A percentile compares a stretch with the other conserved stretches of the same genome.
Evolutionary conservation across 1,139 yeast species (phyloP).

Genomic region (Pichia sp.): DNA sequence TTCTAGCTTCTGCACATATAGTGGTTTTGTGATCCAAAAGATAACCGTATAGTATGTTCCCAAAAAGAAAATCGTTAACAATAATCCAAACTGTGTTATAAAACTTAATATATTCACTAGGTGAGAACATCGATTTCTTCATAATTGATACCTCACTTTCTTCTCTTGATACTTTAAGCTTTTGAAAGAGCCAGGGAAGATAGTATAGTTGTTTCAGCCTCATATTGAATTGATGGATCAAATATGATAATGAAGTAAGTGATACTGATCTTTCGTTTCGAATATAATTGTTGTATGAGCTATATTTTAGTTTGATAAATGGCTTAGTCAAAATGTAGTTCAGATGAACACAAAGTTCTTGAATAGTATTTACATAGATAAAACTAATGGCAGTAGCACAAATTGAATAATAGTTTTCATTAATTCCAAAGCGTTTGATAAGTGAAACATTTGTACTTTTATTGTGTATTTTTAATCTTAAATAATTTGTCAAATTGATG

Average conservation of each 20-base stretch:
- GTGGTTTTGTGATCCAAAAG: background rate
- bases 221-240: constrained; percentile 70
- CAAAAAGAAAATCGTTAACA: constrained; percentile 72
- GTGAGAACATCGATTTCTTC: constrained; percentile 32
- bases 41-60: constrained; percentile 41
- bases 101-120: constrained; percentile 75
- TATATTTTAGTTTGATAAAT: constrained; percentile 4
- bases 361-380: constrained; percentile 10
- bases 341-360: constrained; percentile 9
- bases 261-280: constrained; percentile 5
- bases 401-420: background rate
- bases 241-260: constrained; percentile 22
- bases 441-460: background rate
- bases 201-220: constrained; percentile 70
- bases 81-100: constrained; percentile 88
- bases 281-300: background rate
- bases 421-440: background rate
- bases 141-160: constrained; percentile 27
- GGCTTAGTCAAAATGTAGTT: constrained; percentile 12
- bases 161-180: constrained; percentile 33
- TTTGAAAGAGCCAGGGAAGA: constrained; percentile 74
- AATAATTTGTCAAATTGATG: constrained; percentile 25
- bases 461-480: constrained; percentile 19
- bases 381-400: constrained; percentile 4
- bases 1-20: constrained; percentile 1